Percentiles rank a stretch among this genome's conserved stretches.
phyloP scores from a whole-genome alignment of 139 green algal genomes.

The Nannochloris sp. region DNA sequence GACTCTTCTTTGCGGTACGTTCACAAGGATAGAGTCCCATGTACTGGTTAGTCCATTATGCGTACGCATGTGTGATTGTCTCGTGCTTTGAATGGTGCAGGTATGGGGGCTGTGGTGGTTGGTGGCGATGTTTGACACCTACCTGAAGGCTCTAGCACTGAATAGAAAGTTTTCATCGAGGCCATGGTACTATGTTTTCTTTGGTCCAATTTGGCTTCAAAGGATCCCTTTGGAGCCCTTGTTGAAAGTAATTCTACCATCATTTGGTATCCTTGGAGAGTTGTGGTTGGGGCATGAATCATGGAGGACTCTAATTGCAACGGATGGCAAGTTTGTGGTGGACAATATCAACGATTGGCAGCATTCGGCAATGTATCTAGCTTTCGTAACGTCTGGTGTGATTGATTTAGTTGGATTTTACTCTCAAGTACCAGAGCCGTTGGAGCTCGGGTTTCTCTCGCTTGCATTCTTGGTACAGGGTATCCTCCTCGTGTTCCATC shows the following conservation, averaged over 20 bases:
- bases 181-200: conserved; percentile 25
- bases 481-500: conserved; percentile 57
- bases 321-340: conserved; percentile 33
- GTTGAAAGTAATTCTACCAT: conserved; percentile 41
- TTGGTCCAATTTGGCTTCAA: conserved; percentile 7
- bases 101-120: conserved; percentile 48
- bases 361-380: conserved; percentile 41
- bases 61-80: not conserved
- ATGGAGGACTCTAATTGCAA: conserved; percentile 26
- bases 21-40: no score
- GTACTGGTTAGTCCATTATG: not conserved
- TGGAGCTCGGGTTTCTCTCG: conserved; percentile 39
- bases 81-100: not conserved
- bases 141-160: conserved; percentile 10
- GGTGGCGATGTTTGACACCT: conserved; percentile 16
- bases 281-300: conserved; percentile 45
- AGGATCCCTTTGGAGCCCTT: conserved; percentile 37
- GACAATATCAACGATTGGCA: conserved; percentile 50
- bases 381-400: conserved; percentile 31
- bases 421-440: conserved; percentile 11
- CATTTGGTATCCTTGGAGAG: conserved; percentile 45
- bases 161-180: conserved; percentile 21
- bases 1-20: conserved; percentile 28
- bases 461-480: conserved; percentile 45
- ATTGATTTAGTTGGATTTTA: conserved; percentile 38